phyloP scores from a whole-genome alignment of 2,329 filamentous ascomycete species.

The Fusarium sp. region DNA sequence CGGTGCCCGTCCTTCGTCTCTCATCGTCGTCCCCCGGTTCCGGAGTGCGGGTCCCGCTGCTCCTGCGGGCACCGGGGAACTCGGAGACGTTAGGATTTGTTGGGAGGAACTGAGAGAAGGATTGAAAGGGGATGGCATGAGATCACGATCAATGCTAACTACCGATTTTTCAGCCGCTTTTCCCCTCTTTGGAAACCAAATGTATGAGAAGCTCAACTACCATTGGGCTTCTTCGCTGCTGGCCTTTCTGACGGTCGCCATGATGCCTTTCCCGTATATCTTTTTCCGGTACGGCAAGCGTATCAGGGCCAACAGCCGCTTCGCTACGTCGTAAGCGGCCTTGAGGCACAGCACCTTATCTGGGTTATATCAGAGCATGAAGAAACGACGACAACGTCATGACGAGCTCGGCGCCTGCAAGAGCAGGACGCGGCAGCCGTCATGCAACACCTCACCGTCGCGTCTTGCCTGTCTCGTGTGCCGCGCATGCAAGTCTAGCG shows the following conservation, averaged over 20 bases:
- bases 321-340: constrained; percentile 51
- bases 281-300: constrained; percentile 72
- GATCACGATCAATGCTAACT: neutral
- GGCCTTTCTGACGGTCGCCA: constrained; percentile 69
- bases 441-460: neutral
- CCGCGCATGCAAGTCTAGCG: neutral
- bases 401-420: neutral
- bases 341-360: constrained; percentile 10
- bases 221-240: constrained; percentile 76
- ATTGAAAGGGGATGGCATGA: neutral
- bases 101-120: neutral
- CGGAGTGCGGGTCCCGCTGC: constrained; percentile 1
- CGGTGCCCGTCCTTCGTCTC: neutral
- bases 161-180: constrained; percentile 70
- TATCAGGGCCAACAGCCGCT: constrained; percentile 67
- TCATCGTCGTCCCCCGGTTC: neutral
- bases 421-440: neutral
- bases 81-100: neutral
- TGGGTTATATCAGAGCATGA: neutral
- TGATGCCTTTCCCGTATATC: constrained; percentile 74
- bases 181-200: constrained; percentile 78
- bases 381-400: neutral
- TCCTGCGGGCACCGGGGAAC: neutral
- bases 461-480: neutral
- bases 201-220: constrained; percentile 77